These are phyloP conservation scores for Pyrrhoderma noxium DNA, from an alignment of 1,284 basidiomycete genomes.

Conservation along the genomic window DNA sequence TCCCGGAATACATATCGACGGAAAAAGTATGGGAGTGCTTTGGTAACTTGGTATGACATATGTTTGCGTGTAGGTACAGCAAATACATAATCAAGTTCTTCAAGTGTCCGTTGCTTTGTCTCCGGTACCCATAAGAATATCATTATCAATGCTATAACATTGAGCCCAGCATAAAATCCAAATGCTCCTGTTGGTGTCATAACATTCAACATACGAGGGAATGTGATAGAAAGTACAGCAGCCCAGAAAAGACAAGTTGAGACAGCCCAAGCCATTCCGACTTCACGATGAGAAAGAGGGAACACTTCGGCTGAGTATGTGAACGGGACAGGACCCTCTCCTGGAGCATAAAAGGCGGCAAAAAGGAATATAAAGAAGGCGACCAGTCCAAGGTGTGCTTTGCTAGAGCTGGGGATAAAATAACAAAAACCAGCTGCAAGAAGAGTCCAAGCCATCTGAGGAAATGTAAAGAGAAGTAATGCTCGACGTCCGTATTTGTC, in stretches of 20 bases:
- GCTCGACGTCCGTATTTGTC: constrained; percentile 55
- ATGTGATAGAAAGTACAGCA: constrained; percentile 49
- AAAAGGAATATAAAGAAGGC: constrained; percentile 56
- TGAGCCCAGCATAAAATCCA: constrained; percentile 48
- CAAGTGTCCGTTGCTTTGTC: constrained; percentile 65
- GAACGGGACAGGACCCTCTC: constrained; percentile 70
- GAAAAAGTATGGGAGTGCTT: constrained; percentile 55
- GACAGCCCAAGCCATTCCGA: constrained; percentile 48
- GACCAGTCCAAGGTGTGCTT: constrained; percentile 40
- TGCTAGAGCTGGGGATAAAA: constrained; percentile 34
- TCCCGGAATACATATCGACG: constrained; percentile 46
- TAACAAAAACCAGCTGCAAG: constrained; percentile 55
- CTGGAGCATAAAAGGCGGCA: constrained; percentile 49
- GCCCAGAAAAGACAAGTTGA: constrained; percentile 47
- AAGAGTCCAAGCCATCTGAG: constrained; percentile 51
- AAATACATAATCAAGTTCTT: constrained; percentile 57
- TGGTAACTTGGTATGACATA: constrained; percentile 46
- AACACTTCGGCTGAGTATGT: constrained; percentile 60
- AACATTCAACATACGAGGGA: constrained; percentile 47
- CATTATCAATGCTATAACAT: constrained; percentile 43
- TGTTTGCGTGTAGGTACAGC: constrained; percentile 52
- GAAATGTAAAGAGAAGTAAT: constrained; percentile 54
- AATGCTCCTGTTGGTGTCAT: constrained; percentile 43
- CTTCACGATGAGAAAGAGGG: constrained; percentile 50
- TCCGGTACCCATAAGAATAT: constrained; percentile 45